A percentile compares a stretch with the other conserved stretches of the same genome.
Conservation (phyloP, 495 filamentous ascomycete genomes). For the Aspergillus ellipticus region DNA sequence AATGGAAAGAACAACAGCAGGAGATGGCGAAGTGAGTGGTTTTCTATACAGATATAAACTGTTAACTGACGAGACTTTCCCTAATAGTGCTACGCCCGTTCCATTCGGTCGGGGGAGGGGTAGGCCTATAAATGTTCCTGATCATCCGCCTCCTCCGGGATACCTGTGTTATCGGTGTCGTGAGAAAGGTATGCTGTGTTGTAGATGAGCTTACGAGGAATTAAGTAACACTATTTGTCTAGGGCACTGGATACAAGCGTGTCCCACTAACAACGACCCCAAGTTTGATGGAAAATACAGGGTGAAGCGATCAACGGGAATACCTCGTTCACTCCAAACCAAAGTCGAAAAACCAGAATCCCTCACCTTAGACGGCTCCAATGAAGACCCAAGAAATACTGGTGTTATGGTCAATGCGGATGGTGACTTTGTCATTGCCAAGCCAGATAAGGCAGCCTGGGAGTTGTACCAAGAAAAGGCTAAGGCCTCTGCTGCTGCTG, state of each 20-base stretch:
- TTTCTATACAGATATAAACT: neutral
- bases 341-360: slow-evolving; percentile 86
- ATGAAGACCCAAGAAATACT: slow-evolving; percentile 73
- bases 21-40: slow-evolving; percentile 84
- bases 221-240: neutral
- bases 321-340: slow-evolving; percentile 88
- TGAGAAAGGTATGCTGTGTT: slow-evolving; percentile 64
- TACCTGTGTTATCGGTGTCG: slow-evolving; percentile 98
- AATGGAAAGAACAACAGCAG: slow-evolving; percentile 84
- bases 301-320: slow-evolving; percentile 93
- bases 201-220: neutral
- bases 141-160: slow-evolving; percentile 83
- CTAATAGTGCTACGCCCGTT: slow-evolving; percentile 59
- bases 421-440: slow-evolving; percentile 92
- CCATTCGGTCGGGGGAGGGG: slow-evolving; percentile 52
- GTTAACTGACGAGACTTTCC: slow-evolving; percentile 32
- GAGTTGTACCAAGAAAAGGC: slow-evolving; percentile 91
- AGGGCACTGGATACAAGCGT: slow-evolving; percentile 96
- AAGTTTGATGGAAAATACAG: slow-evolving; percentile 87
- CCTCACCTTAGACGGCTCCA: slow-evolving; percentile 65
- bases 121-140: slow-evolving; percentile 72
- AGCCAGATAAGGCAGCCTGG: slow-evolving; percentile 93
- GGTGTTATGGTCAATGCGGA: slow-evolving; percentile 96
- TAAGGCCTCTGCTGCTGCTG: slow-evolving; percentile 75
- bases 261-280: slow-evolving; percentile 95